These are phyloP conservation scores for Pythium rishiriense DNA, from an alignment of 352 stramenopile genomes.

Conservation along the genomic window DNA sequence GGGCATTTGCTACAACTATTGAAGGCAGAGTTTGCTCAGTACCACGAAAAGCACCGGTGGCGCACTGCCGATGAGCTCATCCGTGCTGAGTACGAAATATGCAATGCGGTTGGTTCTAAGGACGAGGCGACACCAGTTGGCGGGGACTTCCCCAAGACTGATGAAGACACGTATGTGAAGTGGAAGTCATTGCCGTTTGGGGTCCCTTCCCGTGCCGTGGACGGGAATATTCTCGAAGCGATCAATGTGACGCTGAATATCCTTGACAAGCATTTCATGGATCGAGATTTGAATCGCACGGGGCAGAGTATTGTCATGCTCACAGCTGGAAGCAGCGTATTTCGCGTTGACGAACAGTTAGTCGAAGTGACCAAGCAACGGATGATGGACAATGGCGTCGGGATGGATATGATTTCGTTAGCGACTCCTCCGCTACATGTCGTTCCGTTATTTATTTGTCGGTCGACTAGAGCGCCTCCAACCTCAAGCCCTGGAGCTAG, in stretches of 20 bases:
- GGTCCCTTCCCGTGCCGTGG: conserved; percentile 88
- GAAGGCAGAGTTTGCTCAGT: conserved; percentile 94
- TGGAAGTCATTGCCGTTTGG: conserved; percentile 65
- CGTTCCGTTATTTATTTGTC: conserved; percentile 97
- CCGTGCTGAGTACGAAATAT: conserved; percentile 58
- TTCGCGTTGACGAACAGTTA: conserved; percentile 93
- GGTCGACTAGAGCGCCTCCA: conserved; percentile 3
- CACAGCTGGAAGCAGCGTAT: conserved; percentile 95
- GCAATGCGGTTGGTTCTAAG: conserved; percentile 5
- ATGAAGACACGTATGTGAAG: conserved; percentile 36
- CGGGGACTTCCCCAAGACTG: background rate
- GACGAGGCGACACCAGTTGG: background rate
- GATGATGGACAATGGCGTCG: conserved; percentile 99
- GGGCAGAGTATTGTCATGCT: conserved; percentile 97
- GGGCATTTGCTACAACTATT: conserved; percentile 88
- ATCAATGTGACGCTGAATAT: conserved; percentile 99
- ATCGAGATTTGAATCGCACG: conserved; percentile 94
- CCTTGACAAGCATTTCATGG: conserved; percentile 98
- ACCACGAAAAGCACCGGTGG: conserved; percentile 82
- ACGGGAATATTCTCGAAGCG: conserved; percentile 98
- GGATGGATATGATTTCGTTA: conserved; percentile 97
- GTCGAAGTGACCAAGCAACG: conserved; percentile 96
- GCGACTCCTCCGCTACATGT: conserved; percentile 95
- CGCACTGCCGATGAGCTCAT: conserved; percentile 50
- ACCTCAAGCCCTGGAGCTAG: background rate